Base-by-base conservation (phyloP, 768 basidiomycete species). In the Lyophyllum atratum region DNA sequence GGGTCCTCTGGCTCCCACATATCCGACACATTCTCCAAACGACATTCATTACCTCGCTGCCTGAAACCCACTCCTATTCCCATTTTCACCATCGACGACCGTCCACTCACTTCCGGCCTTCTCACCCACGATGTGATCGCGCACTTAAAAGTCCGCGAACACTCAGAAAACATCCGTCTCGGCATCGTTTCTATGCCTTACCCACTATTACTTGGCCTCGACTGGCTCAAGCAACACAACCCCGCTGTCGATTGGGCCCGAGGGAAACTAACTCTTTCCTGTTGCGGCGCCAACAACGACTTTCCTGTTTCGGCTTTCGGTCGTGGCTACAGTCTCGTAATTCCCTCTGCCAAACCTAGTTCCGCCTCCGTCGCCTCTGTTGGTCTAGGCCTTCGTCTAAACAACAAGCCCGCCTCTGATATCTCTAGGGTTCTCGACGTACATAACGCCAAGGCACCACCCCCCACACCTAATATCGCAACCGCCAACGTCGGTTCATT, bases 61-160 rank as follows among this genome's bases (percentile, higher is more conserved):
- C 48, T 55, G 3, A 72, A 72, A 64, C 55, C 67, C 31, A 53
- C 59, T 15, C 72, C 74, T 14, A 54, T 72, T 50, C 31, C 31
- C 12, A 33, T 33, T 12, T 33, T 6, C 31, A 33, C 31, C 31
- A 33, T 33, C 31, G 31, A 45, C 19, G 66, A 76, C 56, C 64
- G 71, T 45, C 76, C 73, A 10, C 70, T 76, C 34, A 67, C 72
- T 28, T 75, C 72, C 47, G 77, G 78, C 10, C 59, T 74, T 11
- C 67, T 78, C 45, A 76, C 74, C 34, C 73, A 78, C 43, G 70
- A 75, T 54, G 64, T 76, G 39, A 57, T 75, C 7, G 55, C 71
- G 15, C 34, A 60, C 4, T 42, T 79, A 9, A 45, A 52, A 3
- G 58, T 74, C 52, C 55, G 62, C 24, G 29, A 63, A 31, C 76